Evolutionary conservation across 352 stramenopile species (phyloP).

Genomic region (Phytopythium boreale): DNA sequence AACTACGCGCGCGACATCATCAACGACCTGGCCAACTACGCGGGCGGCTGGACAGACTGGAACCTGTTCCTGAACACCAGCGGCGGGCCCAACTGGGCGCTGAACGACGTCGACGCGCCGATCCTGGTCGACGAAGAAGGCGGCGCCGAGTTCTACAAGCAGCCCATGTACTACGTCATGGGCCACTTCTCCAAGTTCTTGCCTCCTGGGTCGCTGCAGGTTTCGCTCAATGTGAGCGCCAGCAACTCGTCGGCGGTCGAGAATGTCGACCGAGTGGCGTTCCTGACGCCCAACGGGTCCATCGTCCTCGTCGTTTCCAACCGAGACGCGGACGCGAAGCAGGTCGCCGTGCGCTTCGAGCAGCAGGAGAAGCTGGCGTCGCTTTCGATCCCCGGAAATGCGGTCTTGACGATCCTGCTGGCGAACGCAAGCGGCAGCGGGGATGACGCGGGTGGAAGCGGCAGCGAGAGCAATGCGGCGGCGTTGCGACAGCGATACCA

Average conservation of each 20-base stretch:
- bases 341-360: slow-evolving; percentile 19
- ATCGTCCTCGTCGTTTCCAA: slow-evolving; percentile 36
- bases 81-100: slow-evolving; percentile 71
- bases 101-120: slow-evolving; percentile 67
- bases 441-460: neutral
- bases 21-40: slow-evolving; percentile 76
- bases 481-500: neutral
- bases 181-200: slow-evolving; percentile 77
- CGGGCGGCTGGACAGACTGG: slow-evolving; percentile 85
- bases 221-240: slow-evolving; percentile 30
- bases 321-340: slow-evolving; percentile 27
- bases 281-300: slow-evolving; percentile 28
- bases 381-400: slow-evolving; percentile 26
- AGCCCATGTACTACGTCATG: slow-evolving; percentile 83
- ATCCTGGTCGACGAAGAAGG: slow-evolving; percentile 65
- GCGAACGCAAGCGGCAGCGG: neutral
- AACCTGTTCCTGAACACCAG: slow-evolving; percentile 77
- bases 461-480: neutral
- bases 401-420: slow-evolving; percentile 30
- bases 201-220: slow-evolving; percentile 38
- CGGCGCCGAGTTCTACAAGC: slow-evolving; percentile 71
- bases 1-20: slow-evolving; percentile 87
- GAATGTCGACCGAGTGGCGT: slow-evolving; percentile 31
- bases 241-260: slow-evolving; percentile 22
- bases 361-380: slow-evolving; percentile 17